Evolutionary conservation across 176 grass and related monocot species (phyloP).

Genomic region (Puccinellia tenuiflora): DNA sequence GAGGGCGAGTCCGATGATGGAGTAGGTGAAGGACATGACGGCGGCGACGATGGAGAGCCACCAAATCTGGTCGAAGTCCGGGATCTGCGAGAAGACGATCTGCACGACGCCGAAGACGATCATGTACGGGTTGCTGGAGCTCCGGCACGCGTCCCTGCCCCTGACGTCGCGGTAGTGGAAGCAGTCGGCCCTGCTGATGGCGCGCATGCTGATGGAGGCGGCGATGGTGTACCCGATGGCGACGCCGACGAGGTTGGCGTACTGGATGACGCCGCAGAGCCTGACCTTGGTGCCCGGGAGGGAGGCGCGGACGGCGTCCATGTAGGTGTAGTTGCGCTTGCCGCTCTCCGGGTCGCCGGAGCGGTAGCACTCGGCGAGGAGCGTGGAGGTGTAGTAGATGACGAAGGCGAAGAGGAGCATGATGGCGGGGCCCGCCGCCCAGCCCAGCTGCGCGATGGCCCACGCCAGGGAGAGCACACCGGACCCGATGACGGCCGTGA

Average conservation of each 20-base stretch:
- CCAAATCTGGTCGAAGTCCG: slow-evolving; percentile 72
- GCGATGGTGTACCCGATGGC: slow-evolving; percentile 76
- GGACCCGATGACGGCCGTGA: slow-evolving; percentile 91
- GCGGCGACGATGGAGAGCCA: slow-evolving; percentile 75
- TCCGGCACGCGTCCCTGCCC: slow-evolving; percentile 24
- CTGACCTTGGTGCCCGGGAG: slow-evolving; percentile 58
- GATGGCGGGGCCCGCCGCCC: slow-evolving; percentile 77
- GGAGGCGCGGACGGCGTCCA: slow-evolving; percentile 73
- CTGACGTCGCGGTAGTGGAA: slow-evolving; percentile 50
- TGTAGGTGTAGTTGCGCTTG: slow-evolving; percentile 96
- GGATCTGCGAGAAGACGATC: slow-evolving; percentile 60
- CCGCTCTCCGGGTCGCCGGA: slow-evolving; percentile 52
- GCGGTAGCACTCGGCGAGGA: slow-evolving; percentile 88
- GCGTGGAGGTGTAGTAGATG: slow-evolving; percentile 91
- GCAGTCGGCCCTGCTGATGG: slow-evolving; percentile 45
- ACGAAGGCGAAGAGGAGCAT: slow-evolving; percentile 88
- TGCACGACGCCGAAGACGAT: slow-evolving; percentile 45
- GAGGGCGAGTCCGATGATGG: slow-evolving; percentile 48
- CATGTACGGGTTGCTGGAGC: slow-evolving; percentile 64
- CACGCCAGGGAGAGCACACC: slow-evolving; percentile 87
- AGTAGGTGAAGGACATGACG: slow-evolving; percentile 76
- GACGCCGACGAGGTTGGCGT: slow-evolving; percentile 66
- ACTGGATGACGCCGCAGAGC: slow-evolving; percentile 57
- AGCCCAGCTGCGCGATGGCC: slow-evolving; percentile 88
- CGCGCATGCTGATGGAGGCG: slow-evolving; percentile 75